Conservation (phyloP, 2,329 filamentous ascomycete species). For the Fonsecaea monophora region DNA sequence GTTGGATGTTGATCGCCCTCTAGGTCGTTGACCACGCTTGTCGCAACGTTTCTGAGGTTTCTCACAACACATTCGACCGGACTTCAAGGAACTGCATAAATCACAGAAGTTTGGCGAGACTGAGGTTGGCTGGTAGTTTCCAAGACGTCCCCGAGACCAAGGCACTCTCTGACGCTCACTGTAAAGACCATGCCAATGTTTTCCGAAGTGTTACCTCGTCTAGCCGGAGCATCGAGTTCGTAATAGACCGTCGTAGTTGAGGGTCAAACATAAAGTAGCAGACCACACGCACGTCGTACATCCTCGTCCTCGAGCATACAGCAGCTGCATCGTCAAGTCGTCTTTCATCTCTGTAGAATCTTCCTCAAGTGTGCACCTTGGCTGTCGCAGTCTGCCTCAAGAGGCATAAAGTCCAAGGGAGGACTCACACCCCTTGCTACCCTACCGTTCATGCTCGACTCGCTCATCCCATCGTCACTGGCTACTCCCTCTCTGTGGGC, state of each 20-base stretch:
- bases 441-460: constrained; percentile 10
- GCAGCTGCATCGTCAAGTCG: background rate
- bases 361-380: constrained; percentile 36
- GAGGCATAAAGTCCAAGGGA: constrained; percentile 33
- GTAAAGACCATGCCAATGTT: background rate
- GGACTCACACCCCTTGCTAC: constrained; percentile 3
- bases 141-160: background rate
- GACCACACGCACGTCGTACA: background rate
- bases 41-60: background rate
- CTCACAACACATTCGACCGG: background rate
- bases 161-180: background rate
- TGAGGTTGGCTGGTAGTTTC: background rate
- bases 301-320: background rate
- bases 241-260: background rate
- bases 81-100: background rate
- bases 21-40: background rate
- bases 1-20: background rate
- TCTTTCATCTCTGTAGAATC: constrained; percentile 23
- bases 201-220: background rate
- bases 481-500: background rate
- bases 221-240: background rate
- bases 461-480: constrained; percentile 14
- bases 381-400: constrained; percentile 35
- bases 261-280: background rate
- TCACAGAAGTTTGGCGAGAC: background rate